Evolutionary conservation across 257 asterid species (phyloP).

Genomic region (Jacaranda copaia): DNA sequence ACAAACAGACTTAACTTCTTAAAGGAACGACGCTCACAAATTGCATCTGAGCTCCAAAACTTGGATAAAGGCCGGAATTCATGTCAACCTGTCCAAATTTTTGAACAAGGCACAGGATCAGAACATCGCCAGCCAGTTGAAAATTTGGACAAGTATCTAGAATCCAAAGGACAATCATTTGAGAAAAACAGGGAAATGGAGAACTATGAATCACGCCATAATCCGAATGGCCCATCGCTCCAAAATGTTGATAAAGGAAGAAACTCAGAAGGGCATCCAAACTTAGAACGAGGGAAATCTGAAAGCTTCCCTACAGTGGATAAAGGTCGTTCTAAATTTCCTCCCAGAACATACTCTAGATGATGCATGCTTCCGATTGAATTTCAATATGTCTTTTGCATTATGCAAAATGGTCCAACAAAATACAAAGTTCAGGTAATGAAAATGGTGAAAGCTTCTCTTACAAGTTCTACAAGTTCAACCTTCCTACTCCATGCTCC

Average conservation of each 20-base stretch:
- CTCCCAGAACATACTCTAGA: conserved; percentile 73
- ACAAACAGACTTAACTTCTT: conserved; percentile 91
- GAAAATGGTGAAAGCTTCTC: conserved; percentile 29
- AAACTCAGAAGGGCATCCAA: conserved; percentile 48
- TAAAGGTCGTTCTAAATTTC: conserved; percentile 49
- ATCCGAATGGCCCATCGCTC: conserved; percentile 25
- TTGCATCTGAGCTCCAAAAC: conserved; percentile 69
- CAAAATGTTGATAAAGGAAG: conserved; percentile 47
- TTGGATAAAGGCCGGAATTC: conserved; percentile 59
- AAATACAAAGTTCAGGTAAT: conserved; percentile 1
- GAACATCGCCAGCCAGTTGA: conserved; percentile 42
- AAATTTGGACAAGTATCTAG: conserved; percentile 40
- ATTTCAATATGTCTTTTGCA: conserved; percentile 3
- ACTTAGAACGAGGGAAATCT: conserved; percentile 66
- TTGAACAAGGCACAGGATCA: conserved; percentile 48
- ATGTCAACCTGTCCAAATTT: conserved; percentile 42
- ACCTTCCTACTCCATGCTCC: conserved; percentile 12
- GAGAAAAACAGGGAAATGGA: conserved; percentile 44
- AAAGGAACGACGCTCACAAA: conserved; percentile 85
- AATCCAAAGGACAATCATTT: conserved; percentile 50
- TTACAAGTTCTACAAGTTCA: conserved; percentile 10
- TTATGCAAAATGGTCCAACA: conserved; percentile 26
- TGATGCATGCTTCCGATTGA: conserved; percentile 42
- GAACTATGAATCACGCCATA: conserved; percentile 4
- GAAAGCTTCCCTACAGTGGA: conserved; percentile 64